These are phyloP conservation scores for Fragaria iinumae DNA, from an alignment of 306 rosid species.

Conservation along the genomic window DNA sequence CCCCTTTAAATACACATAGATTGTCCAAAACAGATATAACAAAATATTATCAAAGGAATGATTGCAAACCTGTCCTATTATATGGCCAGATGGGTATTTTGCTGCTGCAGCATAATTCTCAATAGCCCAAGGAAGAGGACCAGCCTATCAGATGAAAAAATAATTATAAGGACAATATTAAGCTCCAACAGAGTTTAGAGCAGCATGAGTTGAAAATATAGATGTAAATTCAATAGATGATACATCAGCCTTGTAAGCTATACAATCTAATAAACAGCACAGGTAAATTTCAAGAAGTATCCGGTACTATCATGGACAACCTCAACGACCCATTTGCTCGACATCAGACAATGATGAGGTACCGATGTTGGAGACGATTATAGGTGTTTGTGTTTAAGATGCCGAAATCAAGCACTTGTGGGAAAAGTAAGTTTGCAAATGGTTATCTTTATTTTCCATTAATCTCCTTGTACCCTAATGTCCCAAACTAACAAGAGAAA, in stretches of 20 bases:
- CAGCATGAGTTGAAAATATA: constrained; percentile 16
- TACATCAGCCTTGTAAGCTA: constrained; percentile 3
- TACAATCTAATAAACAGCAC: background rate
- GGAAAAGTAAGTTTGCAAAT: background rate
- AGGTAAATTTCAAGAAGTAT: background rate
- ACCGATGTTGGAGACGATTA: background rate
- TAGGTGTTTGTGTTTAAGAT: background rate
- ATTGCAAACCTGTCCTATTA: constrained; percentile 64
- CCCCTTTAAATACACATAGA: constrained; percentile 20
- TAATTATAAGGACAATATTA: constrained; percentile 3
- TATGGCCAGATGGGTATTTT: constrained; percentile 84
- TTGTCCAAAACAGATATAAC: constrained; percentile 2
- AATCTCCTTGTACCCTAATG: background rate
- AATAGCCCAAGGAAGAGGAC: constrained; percentile 92
- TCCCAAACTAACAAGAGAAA: background rate
- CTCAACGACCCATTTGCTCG: background rate
- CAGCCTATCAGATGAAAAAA: constrained; percentile 61
- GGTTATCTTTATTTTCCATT: background rate
- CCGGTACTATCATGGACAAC: constrained; percentile 3
- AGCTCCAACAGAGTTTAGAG: constrained; percentile 18
- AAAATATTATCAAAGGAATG: constrained; percentile 12
- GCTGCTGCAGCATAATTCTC: constrained; percentile 80
- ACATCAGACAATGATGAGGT: constrained; percentile 7
- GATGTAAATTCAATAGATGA: constrained; percentile 19
- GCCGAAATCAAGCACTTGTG: background rate